Evolutionary conservation across 345 rosid genomes (phyloP).

Genomic region (Garcia nutans): DNA sequence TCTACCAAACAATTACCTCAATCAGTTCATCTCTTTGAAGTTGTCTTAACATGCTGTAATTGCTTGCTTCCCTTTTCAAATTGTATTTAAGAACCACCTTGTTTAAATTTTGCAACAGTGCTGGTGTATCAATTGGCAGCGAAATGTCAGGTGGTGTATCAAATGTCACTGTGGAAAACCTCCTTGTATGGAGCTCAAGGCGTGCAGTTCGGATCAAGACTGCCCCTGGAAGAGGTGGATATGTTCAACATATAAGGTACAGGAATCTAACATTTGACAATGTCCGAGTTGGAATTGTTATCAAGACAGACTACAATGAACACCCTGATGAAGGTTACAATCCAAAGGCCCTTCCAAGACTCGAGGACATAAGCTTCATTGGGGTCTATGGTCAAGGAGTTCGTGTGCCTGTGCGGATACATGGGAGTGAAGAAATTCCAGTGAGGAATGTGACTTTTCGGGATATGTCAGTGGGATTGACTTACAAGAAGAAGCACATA

Average conservation of each 20-base stretch:
- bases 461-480: slow-evolving; percentile 86
- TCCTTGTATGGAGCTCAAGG: slow-evolving; percentile 85
- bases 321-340: slow-evolving; percentile 82
- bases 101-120: slow-evolving; percentile 55
- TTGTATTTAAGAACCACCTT: slow-evolving; percentile 20
- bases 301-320: slow-evolving; percentile 94
- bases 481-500: slow-evolving; percentile 89
- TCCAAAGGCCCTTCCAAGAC: slow-evolving; percentile 67
- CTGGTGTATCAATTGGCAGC: slow-evolving; percentile 94
- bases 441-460: slow-evolving; percentile 71
- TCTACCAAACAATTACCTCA: neutral
- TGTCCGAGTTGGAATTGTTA: slow-evolving; percentile 81
- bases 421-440: slow-evolving; percentile 86
- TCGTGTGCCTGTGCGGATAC: slow-evolving; percentile 91
- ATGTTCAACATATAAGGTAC: slow-evolving; percentile 63
- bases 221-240: slow-evolving; percentile 92
- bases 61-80: slow-evolving; percentile 6
- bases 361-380: slow-evolving; percentile 63
- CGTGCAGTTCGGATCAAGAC: slow-evolving; percentile 96
- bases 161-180: slow-evolving; percentile 72
- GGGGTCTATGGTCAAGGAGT: slow-evolving; percentile 91
- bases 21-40: neutral
- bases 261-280: slow-evolving; percentile 79
- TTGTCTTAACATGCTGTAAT: neutral
- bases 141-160: slow-evolving; percentile 99